Percentiles rank a stretch among this genome's conserved stretches.
Evolutionary conservation across 1,139 yeast genomes (phyloP).

Genomic region (Yamadazyma sp.): DNA sequence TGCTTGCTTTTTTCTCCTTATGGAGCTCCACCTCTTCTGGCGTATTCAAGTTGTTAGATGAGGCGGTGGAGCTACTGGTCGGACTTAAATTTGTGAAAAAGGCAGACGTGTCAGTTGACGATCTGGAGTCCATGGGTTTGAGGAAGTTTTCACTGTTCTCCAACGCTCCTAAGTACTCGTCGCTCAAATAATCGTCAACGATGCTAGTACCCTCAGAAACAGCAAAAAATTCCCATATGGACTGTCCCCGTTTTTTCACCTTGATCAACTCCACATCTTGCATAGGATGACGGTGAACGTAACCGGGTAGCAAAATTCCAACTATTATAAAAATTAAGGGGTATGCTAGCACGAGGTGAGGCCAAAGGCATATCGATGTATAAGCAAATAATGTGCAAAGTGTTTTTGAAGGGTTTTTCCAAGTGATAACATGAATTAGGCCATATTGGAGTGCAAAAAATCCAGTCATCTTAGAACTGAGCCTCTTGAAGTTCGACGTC

Average conservation of each 20-base stretch:
- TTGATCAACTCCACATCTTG: conserved; percentile 34
- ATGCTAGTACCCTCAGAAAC: conserved; percentile 44
- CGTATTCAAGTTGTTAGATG: conserved; percentile 8
- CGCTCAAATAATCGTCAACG: conserved; percentile 35
- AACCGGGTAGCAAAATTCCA: conserved; percentile 71
- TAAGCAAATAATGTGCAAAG: conserved; percentile 50
- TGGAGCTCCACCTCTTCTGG: conserved; percentile 15
- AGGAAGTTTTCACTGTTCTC: conserved; percentile 14
- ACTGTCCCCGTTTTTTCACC: conserved; percentile 55
- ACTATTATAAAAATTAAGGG: conserved; percentile 61
- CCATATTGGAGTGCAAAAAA: conserved; percentile 59
- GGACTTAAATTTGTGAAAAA: conserved; percentile 9
- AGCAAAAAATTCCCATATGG: conserved; percentile 50
- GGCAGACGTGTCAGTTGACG: conserved; percentile 22
- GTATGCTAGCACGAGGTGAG: conserved; percentile 62
- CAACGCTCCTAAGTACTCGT: conserved; percentile 17
- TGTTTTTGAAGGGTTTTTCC: conserved; percentile 65
- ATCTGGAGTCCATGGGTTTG: conserved; percentile 19
- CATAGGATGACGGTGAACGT: conserved; percentile 67
- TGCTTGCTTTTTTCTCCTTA: conserved; percentile 20
- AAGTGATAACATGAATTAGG: conserved; percentile 52
- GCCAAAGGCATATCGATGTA: conserved; percentile 65
- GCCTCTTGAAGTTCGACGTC: conserved; percentile 49
- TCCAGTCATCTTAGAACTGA: conserved; percentile 54
- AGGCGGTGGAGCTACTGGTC: conserved; percentile 4